These are phyloP conservation scores for Boletus fagicola DNA, from an alignment of 768 basidiomycete species.

Conservation along the genomic window DNA sequence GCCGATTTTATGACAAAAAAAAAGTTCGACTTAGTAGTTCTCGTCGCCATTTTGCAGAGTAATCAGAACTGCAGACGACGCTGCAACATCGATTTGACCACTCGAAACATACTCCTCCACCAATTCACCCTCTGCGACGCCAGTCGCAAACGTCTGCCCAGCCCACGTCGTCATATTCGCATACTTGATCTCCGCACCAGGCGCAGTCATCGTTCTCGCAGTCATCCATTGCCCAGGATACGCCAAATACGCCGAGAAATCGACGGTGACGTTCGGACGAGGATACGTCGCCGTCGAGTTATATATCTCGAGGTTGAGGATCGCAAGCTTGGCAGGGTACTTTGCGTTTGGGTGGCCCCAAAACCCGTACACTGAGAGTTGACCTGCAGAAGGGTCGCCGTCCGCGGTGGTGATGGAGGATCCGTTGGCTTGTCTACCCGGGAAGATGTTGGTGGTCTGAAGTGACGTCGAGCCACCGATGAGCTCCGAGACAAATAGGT, in stretches of 20 bases:
- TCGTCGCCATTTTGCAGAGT: neutral
- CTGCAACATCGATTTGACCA: constrained; percentile 35
- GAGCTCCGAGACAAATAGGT: constrained; percentile 49
- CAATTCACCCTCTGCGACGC: constrained; percentile 37
- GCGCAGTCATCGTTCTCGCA: constrained; percentile 44
- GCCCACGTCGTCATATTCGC: constrained; percentile 50
- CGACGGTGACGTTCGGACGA: constrained; percentile 45
- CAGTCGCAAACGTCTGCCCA: constrained; percentile 44
- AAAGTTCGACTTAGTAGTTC: neutral
- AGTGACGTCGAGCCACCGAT: constrained; percentile 44
- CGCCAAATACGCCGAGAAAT: constrained; percentile 43
- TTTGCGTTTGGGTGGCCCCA: constrained; percentile 38
- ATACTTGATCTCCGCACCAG: constrained; percentile 46
- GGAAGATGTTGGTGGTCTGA: constrained; percentile 49
- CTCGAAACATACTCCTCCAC: constrained; percentile 39
- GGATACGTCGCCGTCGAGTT: constrained; percentile 43
- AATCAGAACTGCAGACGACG: constrained; percentile 40
- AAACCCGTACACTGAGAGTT: constrained; percentile 51
- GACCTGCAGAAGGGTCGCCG: constrained; percentile 47
- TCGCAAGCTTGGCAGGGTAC: constrained; percentile 45
- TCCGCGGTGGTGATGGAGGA: constrained; percentile 51
- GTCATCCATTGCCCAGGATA: constrained; percentile 29
- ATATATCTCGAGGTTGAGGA: constrained; percentile 51
- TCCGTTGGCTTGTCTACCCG: constrained; percentile 50
- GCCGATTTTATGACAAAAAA: neutral